Base-by-base conservation (phyloP, 2,329 filamentous ascomycete genomes). In the Boeremia exigua region DNA sequence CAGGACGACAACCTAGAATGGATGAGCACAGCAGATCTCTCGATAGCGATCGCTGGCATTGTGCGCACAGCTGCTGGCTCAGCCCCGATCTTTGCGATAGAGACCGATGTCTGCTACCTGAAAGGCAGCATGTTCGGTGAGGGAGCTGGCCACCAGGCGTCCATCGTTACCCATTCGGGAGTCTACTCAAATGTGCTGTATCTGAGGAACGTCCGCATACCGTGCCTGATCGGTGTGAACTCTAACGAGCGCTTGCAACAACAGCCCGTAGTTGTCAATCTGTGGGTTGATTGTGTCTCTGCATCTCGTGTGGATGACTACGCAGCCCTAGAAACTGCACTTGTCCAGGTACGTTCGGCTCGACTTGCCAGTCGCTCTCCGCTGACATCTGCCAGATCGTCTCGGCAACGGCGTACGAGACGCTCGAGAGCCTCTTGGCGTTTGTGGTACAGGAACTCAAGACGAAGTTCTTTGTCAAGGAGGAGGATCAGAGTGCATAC, bases 211-310 rank as follows among this genome's bases (percentile, higher is more conserved):
- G 71, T 92, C 46, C 81, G 81, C 33, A 80, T 91, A 9, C 87
- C 89, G 25, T 86, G 85, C 29, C 72, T 93, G 45, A 84, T 93
- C 42, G 90, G 90, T 0, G 84, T 93, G 27, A 92, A 93, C 66
- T 73, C 78, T 19, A 89, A 92, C 65, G 90, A 93, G 80, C 79
- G 90, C 59, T 61, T 76, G 32, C 71, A 71, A 53, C 89, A 86
- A 74, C 89, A 92, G 75, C 82, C 88, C 47, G 82, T 91, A 1
- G 75, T 88, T 14, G 81, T 84, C 9, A 87, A 84, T 52, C 71
- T 91, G 10, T 83, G 85, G 71, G 77, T 91, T 45, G 87, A 90
- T 51, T 75, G 77, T 46, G 79, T 82, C 40, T 36, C 77, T 34
- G 48, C 55, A 5, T 71, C 70, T 9, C 60, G 63, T 10, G 72